Evolutionary conservation across 768 basidiomycete genomes (phyloP), one percentile per base, ranked within the genome.

Genomic region (Rhizopogon vesiculosus): DNA sequence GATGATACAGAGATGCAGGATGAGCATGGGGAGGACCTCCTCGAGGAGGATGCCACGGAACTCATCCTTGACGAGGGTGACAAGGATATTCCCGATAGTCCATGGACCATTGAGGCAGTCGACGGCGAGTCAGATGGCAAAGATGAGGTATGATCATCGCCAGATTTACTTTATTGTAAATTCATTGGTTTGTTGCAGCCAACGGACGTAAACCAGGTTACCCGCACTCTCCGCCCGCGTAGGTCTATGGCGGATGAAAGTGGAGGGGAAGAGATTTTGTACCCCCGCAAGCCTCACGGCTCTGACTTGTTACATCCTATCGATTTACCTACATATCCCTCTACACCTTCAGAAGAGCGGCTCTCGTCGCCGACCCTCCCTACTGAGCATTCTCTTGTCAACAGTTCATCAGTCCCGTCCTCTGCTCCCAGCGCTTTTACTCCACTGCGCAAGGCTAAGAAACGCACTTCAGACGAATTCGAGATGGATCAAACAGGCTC

Each of bases 261-360:
- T 63, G 91, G 91, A 5, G 91, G 91, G 42, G 91, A 93, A 70
- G 91, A 93, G 69, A 93, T 93, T 57, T 73, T 93, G 28, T 93
- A 93, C 69, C 90, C 91, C 41, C 86, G 90, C 55, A 83, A 88
- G 58, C 74, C 73, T 19, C 62, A 62, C 42, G 64, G 58, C 8
- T 42, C 63, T 15, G 67, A 71, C 16, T 57, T 72, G 46, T 57
- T 68, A 7, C 63, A 72, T 55, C 66, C 72, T 9, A 67, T 67
- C 43, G 66, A 67, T 42, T 69, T 68, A 29, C 62, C 73, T 33
- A 75, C 66, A 56, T 41, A 59, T 25, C 59, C 62, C 15, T 70
- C 72, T 28, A 64, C 66, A 9, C 51, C 63, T 41, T 59, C 66
- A 18, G 51, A 56, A 35, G 66, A 66, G 42, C 54, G 62, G 16